Percentiles rank a stretch among this genome's conserved stretches.
Evolutionary conservation across 2,329 filamentous ascomycete genomes (phyloP).

Genomic region (Sclerotiophoma versabilis): DNA sequence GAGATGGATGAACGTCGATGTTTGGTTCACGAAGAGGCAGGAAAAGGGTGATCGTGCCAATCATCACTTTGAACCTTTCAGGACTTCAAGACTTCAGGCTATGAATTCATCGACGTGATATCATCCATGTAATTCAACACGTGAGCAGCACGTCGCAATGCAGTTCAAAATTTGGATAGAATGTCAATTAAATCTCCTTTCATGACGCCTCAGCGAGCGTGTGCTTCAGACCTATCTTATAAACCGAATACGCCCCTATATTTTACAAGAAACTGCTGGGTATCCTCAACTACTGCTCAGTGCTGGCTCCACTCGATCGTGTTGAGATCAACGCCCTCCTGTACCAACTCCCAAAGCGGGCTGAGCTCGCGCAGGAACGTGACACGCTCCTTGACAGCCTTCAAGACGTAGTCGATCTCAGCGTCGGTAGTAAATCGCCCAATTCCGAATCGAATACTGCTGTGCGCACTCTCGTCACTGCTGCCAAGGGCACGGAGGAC

Average conservation of each 20-base stretch:
- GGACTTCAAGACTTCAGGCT: no score
- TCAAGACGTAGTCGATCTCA: conserved; percentile 97
- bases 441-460: conserved; percentile 96
- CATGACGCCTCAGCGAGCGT: conserved; percentile 36
- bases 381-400: conserved; percentile 89
- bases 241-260: conserved; percentile 22
- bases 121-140: no score
- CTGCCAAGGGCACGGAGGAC: conserved; percentile 92
- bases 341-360: conserved; percentile 95
- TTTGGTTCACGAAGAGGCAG: no score
- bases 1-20: no score
- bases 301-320: conserved; percentile 99
- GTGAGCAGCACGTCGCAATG: no score
- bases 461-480: conserved; percentile 97
- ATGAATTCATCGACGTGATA: no score
- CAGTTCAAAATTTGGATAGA: no score
- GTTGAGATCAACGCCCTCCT: conserved; percentile 93
- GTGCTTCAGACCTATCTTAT: conserved; percentile 17
- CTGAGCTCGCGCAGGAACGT: conserved; percentile 93
- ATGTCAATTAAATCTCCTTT: neutral
- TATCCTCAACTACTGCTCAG: conserved; percentile 55
- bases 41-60: no score
- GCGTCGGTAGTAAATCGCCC: conserved; percentile 93
- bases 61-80: no score
- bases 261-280: conserved; percentile 30